A percentile compares a stretch with the other conserved stretches of the same genome.
Conservation (phyloP, 768 basidiomycete species). For the Fibroporia radiculosa region DNA sequence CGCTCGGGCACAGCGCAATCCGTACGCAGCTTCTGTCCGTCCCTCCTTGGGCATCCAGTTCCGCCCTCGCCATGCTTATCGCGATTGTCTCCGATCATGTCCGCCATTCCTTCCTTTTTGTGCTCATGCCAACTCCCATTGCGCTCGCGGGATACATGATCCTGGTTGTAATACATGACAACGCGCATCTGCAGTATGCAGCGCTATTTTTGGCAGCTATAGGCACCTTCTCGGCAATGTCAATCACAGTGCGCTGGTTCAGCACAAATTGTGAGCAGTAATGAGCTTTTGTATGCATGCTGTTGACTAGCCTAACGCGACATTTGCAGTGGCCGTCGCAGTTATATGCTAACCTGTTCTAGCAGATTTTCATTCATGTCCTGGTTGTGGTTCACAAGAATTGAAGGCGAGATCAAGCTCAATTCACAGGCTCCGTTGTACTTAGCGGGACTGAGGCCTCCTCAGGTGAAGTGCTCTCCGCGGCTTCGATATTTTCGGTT, state of each 20-base stretch:
- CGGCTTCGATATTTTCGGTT: neutral
- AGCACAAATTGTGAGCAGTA: too few relatives aligned
- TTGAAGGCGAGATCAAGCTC: too few relatives aligned
- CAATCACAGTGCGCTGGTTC: constrained; percentile 19
- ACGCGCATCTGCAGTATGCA: constrained; percentile 14
- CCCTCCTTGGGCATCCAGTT: constrained; percentile 22
- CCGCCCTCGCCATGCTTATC: constrained; percentile 16
- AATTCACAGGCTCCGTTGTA: too few relatives aligned
- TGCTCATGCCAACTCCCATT: constrained; percentile 11
- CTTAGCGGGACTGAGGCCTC: constrained; percentile 1
- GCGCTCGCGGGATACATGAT: constrained; percentile 16
- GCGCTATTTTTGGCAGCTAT: constrained; percentile 17
- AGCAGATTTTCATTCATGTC: too few relatives aligned
- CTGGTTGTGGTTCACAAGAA: too few relatives aligned
- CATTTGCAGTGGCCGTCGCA: too few relatives aligned
- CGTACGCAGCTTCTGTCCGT: constrained; percentile 23
- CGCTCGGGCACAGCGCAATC: constrained; percentile 18
- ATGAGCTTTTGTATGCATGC: too few relatives aligned
- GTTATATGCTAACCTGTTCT: too few relatives aligned
- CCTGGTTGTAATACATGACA: constrained; percentile 15
- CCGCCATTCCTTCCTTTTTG: constrained; percentile 15
- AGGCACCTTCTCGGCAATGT: constrained; percentile 18
- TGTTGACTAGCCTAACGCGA: too few relatives aligned
- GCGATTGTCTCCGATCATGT: constrained; percentile 15
- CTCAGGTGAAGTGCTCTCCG: neutral